phyloP scores from a whole-genome alignment of 768 basidiomycete species.

The Lyophyllum semitale region DNA sequence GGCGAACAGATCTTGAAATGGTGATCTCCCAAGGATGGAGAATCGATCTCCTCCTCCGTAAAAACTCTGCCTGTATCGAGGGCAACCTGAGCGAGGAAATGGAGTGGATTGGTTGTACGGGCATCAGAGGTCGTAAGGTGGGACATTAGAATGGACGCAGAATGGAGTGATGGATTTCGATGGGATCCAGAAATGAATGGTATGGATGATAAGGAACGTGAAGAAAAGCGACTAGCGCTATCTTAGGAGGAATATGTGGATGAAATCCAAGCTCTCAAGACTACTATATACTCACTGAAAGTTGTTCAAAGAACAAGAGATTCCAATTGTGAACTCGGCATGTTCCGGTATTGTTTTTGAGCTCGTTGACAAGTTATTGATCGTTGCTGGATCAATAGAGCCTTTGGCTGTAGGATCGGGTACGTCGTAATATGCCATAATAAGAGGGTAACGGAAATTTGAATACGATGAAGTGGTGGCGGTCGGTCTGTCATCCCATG shows the following conservation, averaged over 20 bases:
- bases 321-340: slow-evolving; percentile 26
- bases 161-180: slow-evolving; percentile 21
- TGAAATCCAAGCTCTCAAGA: neutral
- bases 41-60: slow-evolving; percentile 18
- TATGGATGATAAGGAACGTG: slow-evolving; percentile 18
- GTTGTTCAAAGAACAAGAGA: slow-evolving; percentile 23
- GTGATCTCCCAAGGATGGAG: slow-evolving; percentile 4
- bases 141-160: slow-evolving; percentile 30
- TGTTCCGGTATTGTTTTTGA: slow-evolving; percentile 40
- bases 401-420: no score
- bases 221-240: slow-evolving; percentile 35
- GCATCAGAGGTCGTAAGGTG: slow-evolving; percentile 17
- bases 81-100: slow-evolving; percentile 37
- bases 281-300: slow-evolving; percentile 11
- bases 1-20: slow-evolving; percentile 6
- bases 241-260: slow-evolving; percentile 9
- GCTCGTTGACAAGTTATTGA: neutral
- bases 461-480: no score
- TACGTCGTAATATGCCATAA: neutral
- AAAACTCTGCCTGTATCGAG: slow-evolving; percentile 19
- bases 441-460: no score
- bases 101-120: slow-evolving; percentile 29
- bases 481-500: no score
- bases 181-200: slow-evolving; percentile 13
- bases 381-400: neutral